Conservation (phyloP, 2,329 filamentous ascomycete species). For the Xylariales sp. region DNA sequence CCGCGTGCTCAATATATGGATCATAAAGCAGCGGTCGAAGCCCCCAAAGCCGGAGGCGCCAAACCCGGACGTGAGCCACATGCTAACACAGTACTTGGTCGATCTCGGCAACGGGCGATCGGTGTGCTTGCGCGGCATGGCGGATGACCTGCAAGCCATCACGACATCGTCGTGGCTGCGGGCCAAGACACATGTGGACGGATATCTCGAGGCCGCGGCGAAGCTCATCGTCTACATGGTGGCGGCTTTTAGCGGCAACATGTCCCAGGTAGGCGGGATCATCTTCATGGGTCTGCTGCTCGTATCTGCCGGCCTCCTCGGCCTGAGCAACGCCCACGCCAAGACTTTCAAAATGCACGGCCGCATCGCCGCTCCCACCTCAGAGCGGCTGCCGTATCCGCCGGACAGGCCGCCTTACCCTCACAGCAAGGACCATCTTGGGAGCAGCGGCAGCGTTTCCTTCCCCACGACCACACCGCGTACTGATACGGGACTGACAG, state of each 20-base stretch:
- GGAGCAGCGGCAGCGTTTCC: constrained; percentile 11
- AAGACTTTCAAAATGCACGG: constrained; percentile 47
- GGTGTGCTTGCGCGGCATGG: constrained; percentile 47
- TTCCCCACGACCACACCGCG: constrained; percentile 5
- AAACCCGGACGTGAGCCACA: constrained; percentile 13
- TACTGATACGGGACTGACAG: constrained; percentile 14
- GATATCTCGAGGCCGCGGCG: constrained; percentile 46
- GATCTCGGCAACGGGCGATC: constrained; percentile 47
- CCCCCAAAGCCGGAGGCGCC: constrained; percentile 12
- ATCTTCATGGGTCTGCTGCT: constrained; percentile 48
- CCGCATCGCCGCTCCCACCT: constrained; percentile 33
- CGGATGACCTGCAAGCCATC: constrained; percentile 55
- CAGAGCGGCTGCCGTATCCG: constrained; percentile 15
- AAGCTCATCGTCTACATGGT: constrained; percentile 56
- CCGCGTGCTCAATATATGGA: constrained; percentile 51
- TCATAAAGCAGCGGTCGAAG: constrained; percentile 47
- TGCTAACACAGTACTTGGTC: constrained; percentile 43
- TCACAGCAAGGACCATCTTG: constrained; percentile 13
- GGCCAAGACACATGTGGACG: constrained; percentile 43
- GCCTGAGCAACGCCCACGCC: constrained; percentile 47
- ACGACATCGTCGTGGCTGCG: constrained; percentile 54
- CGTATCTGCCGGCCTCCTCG: constrained; percentile 47
- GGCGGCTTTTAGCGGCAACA: constrained; percentile 51
- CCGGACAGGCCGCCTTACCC: constrained; percentile 7
- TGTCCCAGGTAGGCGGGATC: constrained; percentile 46